A percentile compares a stretch with the other conserved stretches of the same genome.
Conservation (phyloP, 1,284 basidiomycete genomes). For the Ustilago vetiveriae region DNA sequence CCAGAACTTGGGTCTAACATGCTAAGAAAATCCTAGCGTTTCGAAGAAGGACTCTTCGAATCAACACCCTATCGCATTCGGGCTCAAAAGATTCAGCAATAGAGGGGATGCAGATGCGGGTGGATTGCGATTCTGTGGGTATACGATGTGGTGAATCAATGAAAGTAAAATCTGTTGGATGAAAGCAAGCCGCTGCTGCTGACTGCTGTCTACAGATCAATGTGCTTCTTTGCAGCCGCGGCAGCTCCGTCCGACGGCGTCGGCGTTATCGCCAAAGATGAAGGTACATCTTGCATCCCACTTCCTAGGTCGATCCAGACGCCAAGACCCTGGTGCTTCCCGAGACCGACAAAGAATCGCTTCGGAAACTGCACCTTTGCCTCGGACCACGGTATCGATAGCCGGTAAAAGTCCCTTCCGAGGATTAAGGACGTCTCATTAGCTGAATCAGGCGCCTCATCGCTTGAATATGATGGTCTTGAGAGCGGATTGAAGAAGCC, state of each 20-base stretch:
- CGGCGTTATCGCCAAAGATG: neutral
- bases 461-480: slow-evolving; percentile 5
- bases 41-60: too few relatives aligned
- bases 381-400: slow-evolving; percentile 33
- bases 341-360: slow-evolving; percentile 33
- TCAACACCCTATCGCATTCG: too few relatives aligned
- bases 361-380: slow-evolving; percentile 25
- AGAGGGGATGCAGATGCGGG: too few relatives aligned
- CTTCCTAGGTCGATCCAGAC: slow-evolving; percentile 39
- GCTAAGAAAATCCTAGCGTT: too few relatives aligned
- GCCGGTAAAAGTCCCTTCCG: slow-evolving; percentile 8
- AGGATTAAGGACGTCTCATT: neutral
- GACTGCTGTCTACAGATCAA: slow-evolving; percentile 2
- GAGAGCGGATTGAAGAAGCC: slow-evolving; percentile 30
- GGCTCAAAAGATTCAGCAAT: too few relatives aligned
- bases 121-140: too few relatives aligned
- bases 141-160: too few relatives aligned
- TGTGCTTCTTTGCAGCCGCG: neutral
- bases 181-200: too few relatives aligned
- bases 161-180: too few relatives aligned
- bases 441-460: neutral
- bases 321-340: slow-evolving; percentile 35
- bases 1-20: too few relatives aligned
- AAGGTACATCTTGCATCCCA: neutral
- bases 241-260: neutral